These are phyloP conservation scores for Aquilaria malaccensis DNA, from an alignment of 345 rosid species.

Conservation along the genomic window DNA sequence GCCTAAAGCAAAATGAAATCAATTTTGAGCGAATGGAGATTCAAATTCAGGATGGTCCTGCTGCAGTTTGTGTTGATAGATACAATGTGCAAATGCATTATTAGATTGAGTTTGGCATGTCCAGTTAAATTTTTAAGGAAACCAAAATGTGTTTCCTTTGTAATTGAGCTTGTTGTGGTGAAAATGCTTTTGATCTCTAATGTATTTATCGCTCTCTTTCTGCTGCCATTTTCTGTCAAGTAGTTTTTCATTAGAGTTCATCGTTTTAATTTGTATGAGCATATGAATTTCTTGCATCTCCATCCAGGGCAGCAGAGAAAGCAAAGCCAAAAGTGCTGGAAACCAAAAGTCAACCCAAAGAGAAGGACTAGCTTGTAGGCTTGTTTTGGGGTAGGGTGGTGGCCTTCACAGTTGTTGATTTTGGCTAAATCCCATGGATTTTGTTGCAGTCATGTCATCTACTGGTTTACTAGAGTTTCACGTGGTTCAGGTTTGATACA, in stretches of 20 bases:
- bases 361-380: slow-evolving; percentile 31
- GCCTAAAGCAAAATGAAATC: too few species aligned
- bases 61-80: too few species aligned
- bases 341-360: slow-evolving; percentile 53
- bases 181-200: not conserved
- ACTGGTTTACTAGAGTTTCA: too few species aligned
- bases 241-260: not conserved
- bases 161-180: not conserved
- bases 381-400: slow-evolving; percentile 1
- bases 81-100: too few species aligned
- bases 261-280: not conserved
- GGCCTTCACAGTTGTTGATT: not conserved
- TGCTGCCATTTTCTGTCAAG: not conserved
- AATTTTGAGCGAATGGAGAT: too few species aligned
- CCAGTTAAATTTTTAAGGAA: too few species aligned
- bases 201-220: not conserved
- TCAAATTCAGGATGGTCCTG: too few species aligned
- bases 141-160: not conserved
- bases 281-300: slow-evolving; percentile 11
- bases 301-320: slow-evolving; percentile 60
- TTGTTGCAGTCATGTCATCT: too few species aligned
- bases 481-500: too few species aligned
- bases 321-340: slow-evolving; percentile 66
- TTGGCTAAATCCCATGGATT: not conserved
- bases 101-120: too few species aligned